These are phyloP conservation scores for Lasiodiplodia citricola DNA, from an alignment of 2,329 filamentous ascomycete genomes.

Conservation along the genomic window DNA sequence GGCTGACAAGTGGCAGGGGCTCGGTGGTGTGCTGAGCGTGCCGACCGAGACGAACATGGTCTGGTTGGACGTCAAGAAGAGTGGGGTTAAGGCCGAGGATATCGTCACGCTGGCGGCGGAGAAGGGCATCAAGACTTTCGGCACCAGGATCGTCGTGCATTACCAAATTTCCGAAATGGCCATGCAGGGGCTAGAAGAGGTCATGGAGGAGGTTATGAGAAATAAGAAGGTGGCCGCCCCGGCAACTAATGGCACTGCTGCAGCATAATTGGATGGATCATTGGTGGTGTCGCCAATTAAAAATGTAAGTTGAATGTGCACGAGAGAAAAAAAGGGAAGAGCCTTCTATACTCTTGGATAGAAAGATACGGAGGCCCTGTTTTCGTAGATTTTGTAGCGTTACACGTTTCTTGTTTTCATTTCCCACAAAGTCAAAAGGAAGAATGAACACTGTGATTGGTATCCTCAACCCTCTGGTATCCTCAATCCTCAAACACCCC, in stretches of 20 bases:
- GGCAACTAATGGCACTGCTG: neutral
- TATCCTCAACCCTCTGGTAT: too few species aligned
- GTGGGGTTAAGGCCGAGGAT: constrained; percentile 58
- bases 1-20: constrained; percentile 67
- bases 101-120: constrained; percentile 62
- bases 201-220: constrained; percentile 18
- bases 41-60: constrained; percentile 92
- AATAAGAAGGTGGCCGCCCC: neutral
- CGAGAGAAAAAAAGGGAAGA: neutral
- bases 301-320: neutral
- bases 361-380: neutral
- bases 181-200: constrained; percentile 44
- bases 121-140: constrained; percentile 62
- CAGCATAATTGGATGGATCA: neutral
- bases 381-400: neutral
- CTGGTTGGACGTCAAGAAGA: constrained; percentile 75
- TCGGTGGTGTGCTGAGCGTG: constrained; percentile 71
- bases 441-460: neutral
- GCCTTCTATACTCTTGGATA: neutral
- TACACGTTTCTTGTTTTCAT: neutral
- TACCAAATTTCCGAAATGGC: constrained; percentile 75
- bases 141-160: constrained; percentile 69
- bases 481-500: neutral
- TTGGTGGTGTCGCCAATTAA: neutral
- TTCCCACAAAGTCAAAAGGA: neutral